These are phyloP conservation scores for Collybia nuda DNA, from an alignment of 768 basidiomycete genomes.

Conservation along the genomic window DNA sequence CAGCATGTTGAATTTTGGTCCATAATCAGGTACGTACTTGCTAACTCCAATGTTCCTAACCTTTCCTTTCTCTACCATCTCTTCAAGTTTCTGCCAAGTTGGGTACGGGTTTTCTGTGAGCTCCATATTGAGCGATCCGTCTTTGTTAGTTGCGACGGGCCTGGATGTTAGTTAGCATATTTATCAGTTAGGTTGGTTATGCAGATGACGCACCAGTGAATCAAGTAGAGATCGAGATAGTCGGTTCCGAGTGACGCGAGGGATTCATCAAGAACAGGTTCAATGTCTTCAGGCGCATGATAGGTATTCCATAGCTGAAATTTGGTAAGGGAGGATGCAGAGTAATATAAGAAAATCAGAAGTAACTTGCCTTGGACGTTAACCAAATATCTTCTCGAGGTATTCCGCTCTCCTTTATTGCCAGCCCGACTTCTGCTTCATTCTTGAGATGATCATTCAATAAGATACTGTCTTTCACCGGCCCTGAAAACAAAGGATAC, in stretches of 20 bases:
- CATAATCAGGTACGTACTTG: constrained; percentile 51
- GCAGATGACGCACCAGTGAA: constrained; percentile 58
- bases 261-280: constrained; percentile 63
- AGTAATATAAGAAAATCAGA: neutral
- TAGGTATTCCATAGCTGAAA: constrained; percentile 72
- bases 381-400: constrained; percentile 67
- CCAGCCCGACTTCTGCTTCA: constrained; percentile 67
- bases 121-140: constrained; percentile 35
- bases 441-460: constrained; percentile 38
- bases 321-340: neutral
- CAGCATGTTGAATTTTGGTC: neutral
- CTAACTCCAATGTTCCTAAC: constrained; percentile 79
- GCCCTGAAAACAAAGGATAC: constrained; percentile 12
- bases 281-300: constrained; percentile 74
- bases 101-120: constrained; percentile 72
- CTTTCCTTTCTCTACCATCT: constrained; percentile 76
- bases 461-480: constrained; percentile 1
- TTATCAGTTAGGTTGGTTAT: neutral
- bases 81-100: constrained; percentile 81
- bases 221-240: constrained; percentile 80
- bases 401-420: constrained; percentile 56
- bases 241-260: constrained; percentile 52
- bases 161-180: constrained; percentile 24
- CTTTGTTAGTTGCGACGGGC: constrained; percentile 69
- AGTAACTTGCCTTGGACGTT: constrained; percentile 50